phyloP scores from a whole-genome alignment of 257 asterid genomes.

The Anisodus tanguticus region DNA sequence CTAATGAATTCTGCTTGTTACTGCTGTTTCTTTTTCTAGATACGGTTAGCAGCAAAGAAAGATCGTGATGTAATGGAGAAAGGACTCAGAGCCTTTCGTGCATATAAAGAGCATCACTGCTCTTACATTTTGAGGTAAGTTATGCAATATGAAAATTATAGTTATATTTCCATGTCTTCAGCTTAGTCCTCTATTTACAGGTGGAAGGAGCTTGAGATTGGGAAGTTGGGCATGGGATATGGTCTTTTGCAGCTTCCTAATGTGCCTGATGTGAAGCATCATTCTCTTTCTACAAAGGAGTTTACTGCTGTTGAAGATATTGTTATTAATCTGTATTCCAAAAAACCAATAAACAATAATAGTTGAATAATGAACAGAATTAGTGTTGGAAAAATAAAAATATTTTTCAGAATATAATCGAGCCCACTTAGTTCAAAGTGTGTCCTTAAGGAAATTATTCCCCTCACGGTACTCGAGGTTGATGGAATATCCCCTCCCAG shows the following conservation, averaged over 20 bases:
- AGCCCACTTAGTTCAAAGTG: too few species aligned
- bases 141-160: background rate
- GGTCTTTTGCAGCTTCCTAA: conserved; percentile 93
- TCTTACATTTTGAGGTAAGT: conserved; percentile 79
- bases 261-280: conserved; percentile 81
- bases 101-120: conserved; percentile 92
- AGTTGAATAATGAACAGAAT: too few species aligned
- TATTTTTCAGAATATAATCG: too few species aligned
- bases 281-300: conserved; percentile 80
- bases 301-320: conserved; percentile 72
- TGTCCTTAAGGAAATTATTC: too few species aligned
- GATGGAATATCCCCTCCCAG: too few species aligned
- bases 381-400: too few species aligned
- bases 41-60: conserved; percentile 73
- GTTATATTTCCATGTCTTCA: conserved; percentile 9
- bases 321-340: too few species aligned
- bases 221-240: conserved; percentile 92
- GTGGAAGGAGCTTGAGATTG: conserved; percentile 98
- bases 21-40: conserved; percentile 45
- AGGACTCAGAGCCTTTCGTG: conserved; percentile 93
- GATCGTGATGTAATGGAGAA: conserved; percentile 98
- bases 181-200: conserved; percentile 40
- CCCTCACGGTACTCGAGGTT: too few species aligned
- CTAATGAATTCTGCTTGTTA: background rate
- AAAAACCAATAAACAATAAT: too few species aligned